Conservation (phyloP, 2,329 filamentous ascomycete genomes). For the Capronia epimyces region DNA sequence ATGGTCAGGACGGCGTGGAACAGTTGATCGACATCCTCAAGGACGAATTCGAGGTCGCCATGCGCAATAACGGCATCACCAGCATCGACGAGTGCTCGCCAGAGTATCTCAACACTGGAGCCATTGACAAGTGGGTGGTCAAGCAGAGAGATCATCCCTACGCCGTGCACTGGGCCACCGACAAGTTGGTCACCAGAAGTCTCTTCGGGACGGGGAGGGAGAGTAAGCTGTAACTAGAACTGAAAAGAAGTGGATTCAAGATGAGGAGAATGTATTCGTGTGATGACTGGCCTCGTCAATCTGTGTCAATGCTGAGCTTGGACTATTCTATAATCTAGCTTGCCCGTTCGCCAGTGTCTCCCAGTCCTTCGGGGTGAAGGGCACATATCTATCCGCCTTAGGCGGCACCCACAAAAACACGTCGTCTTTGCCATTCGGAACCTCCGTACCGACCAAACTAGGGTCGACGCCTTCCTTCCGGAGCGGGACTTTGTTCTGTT, state of each 20-base stretch:
- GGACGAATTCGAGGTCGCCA: constrained; percentile 46
- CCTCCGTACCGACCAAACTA: constrained; percentile 21
- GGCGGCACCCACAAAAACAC: constrained; percentile 25
- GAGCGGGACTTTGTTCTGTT: constrained; percentile 70
- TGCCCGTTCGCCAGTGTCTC: constrained; percentile 15
- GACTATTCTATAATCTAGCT: constrained; percentile 33
- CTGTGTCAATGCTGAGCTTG: not conserved
- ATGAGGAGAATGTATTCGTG: no score
- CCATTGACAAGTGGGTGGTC: constrained; percentile 49
- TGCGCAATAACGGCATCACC: constrained; percentile 46
- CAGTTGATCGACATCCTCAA: constrained; percentile 49
- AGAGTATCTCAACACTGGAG: constrained; percentile 44
- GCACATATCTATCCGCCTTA: constrained; percentile 21
- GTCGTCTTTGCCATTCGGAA: constrained; percentile 33
- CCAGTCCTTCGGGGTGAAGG: constrained; percentile 21
- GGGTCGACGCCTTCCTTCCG: constrained; percentile 32
- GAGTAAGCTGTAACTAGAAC: constrained; percentile 9
- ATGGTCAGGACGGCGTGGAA: constrained; percentile 52
- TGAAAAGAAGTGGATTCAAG: not conserved
- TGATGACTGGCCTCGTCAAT: no score
- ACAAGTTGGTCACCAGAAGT: not conserved
- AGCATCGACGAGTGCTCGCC: constrained; percentile 41
- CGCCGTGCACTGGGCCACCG: constrained; percentile 31
- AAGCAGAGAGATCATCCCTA: constrained; percentile 39
- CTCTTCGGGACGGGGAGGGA: constrained; percentile 7